Evolutionary conservation across 139 green algal genomes (phyloP).

Genomic region (Edaphochlamys debaryana): DNA sequence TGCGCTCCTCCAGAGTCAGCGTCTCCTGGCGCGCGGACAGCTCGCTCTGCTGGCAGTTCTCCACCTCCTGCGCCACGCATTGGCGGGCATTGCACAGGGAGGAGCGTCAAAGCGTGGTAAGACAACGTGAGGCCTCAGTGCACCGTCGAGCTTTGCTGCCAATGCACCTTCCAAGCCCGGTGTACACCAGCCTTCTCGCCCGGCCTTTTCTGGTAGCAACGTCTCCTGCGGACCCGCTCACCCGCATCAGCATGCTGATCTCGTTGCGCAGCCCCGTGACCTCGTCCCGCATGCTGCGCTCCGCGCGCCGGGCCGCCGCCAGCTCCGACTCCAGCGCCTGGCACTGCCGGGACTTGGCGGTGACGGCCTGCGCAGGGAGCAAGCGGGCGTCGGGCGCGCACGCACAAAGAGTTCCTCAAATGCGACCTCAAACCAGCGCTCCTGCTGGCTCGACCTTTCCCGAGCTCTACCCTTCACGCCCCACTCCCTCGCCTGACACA

Average conservation of each 20-base stretch:
- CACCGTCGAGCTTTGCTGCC: too few species aligned
- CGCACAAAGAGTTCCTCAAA: background rate
- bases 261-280: background rate
- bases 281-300: conserved; percentile 15
- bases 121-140: too few species aligned
- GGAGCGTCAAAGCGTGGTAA: background rate
- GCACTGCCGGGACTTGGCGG: conserved; percentile 23
- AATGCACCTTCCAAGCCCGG: too few species aligned
- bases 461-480: too few species aligned
- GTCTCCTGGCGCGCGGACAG: background rate
- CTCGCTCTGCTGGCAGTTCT: background rate
- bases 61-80: conserved; percentile 3
- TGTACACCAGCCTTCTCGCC: background rate
- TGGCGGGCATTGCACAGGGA: background rate
- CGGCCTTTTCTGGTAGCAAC: background rate
- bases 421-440: background rate
- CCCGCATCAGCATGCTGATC: background rate
- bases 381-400: too few species aligned
- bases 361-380: conserved; percentile 1
- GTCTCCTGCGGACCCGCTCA: background rate
- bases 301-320: background rate
- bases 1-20: background rate
- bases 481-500: too few species aligned
- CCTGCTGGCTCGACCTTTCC: background rate
- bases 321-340: conserved; percentile 35